Percentiles rank a stretch among this genome's conserved stretches.
Conservation (phyloP, 2,329 filamentous ascomycete species). For the Claviceps sp. region DNA sequence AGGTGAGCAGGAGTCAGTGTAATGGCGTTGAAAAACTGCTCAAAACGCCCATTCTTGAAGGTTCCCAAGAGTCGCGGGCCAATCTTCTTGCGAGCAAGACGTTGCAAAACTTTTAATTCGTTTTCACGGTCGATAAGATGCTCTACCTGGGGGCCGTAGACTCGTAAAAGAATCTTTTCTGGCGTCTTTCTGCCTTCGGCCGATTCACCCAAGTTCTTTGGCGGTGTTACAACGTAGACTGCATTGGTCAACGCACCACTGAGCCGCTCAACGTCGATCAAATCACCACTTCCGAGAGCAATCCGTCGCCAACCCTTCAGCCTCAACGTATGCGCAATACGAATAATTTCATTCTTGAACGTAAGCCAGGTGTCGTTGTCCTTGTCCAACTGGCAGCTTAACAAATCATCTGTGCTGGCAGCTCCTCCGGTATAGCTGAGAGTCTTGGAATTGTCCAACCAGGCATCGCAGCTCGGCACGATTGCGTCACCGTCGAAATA, state of each 20-base stretch:
- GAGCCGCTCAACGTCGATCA: slow-evolving; percentile 58
- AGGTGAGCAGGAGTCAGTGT: slow-evolving; percentile 67
- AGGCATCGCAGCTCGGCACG: slow-evolving; percentile 75
- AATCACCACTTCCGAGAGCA: slow-evolving; percentile 53
- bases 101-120: slow-evolving; percentile 73
- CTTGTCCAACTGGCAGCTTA: slow-evolving; percentile 39
- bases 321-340: slow-evolving; percentile 73
- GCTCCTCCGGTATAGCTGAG: slow-evolving; percentile 53
- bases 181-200: slow-evolving; percentile 31
- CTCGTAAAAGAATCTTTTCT: slow-evolving; percentile 67
- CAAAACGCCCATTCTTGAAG: slow-evolving; percentile 89
- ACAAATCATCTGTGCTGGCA: slow-evolving; percentile 27
- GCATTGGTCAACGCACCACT: slow-evolving; percentile 94
- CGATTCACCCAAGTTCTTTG: slow-evolving; percentile 38
- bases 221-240: slow-evolving; percentile 86
- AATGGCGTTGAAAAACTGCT: slow-evolving; percentile 80
- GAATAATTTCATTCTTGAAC: slow-evolving; percentile 88
- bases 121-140: slow-evolving; percentile 90
- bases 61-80: slow-evolving; percentile 83
- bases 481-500: slow-evolving; percentile 65
- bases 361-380: slow-evolving; percentile 66
- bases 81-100: slow-evolving; percentile 83
- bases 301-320: slow-evolving; percentile 88
- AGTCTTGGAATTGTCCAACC: slow-evolving; percentile 83
- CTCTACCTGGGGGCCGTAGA: slow-evolving; percentile 91